Base-by-base conservation (phyloP, 78 protist genomes). In the Dictyostelium firmibasis region DNA sequence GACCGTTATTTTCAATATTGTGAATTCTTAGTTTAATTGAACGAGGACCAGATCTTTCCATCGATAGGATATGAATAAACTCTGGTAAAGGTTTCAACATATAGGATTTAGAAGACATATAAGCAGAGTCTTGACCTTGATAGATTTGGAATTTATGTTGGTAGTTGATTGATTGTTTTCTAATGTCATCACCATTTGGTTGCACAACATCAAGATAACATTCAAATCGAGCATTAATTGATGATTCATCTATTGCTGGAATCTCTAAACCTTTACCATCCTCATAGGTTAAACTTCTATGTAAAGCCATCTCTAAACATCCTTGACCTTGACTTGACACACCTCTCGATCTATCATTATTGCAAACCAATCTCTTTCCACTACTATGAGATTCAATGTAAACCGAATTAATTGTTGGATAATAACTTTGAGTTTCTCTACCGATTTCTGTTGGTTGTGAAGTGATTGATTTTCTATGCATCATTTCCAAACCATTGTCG, bases 341-440 rank as follows among this genome's bases (percentile, higher is more conserved):
- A 84, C 89, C 89, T 84, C 79, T 84, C 29, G 89, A 35, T 67
- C 89, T 62, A 84, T 84, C 89, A 67, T 44, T 44, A 27, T 23
- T 25, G 60, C 84, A 86, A 69, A 84, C 67, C 1, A 84, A 84
- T n/a, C 53, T 20, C 27, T 35, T 13, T 11, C 53, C 57, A 14
- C 7, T 84, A 7, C 9, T 62, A 2, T 47, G 7, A 3, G 72
- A 72, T 31, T 25, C 33, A 69, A 84, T 84, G 2, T 33, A 29
- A 14, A 50, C 14, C 0, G 47, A n/a, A 7, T 60, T 13, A 13
- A 67, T 35, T 0, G 89, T 38, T 36, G 89, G 89, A 27, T 84
- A 84, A 41, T 67, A 84, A 16, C 27, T 14, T 50, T 50, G 62
- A 60, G 50, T 77, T 77, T 77, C 83, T 77, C 47, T 36, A 38